phyloP scores from a whole-genome alignment of 306 rosid genomes.

The Heteromeles arbutifolia region DNA sequence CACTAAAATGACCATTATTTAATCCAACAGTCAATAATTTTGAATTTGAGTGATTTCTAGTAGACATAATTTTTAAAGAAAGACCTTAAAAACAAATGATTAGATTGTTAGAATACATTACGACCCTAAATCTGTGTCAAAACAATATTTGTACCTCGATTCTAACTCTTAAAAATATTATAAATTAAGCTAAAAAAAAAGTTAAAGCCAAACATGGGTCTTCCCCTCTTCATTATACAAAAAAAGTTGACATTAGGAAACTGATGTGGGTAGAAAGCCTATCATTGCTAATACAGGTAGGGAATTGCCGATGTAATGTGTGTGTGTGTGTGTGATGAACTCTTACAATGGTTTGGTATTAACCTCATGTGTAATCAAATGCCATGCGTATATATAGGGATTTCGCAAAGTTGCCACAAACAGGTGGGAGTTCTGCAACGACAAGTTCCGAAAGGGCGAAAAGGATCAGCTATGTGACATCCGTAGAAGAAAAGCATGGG shows the following conservation, averaged over 20 bases:
- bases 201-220: background rate
- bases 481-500: conserved; percentile 75
- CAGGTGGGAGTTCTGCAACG: conserved; percentile 92
- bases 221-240: too few species aligned
- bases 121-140: too few species aligned
- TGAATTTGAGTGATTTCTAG: too few species aligned
- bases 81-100: too few species aligned
- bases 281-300: background rate
- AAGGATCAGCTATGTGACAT: conserved; percentile 56
- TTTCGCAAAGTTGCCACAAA: conserved; percentile 74
- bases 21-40: too few species aligned
- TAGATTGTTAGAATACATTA: too few species aligned
- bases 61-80: background rate
- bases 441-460: conserved; percentile 63
- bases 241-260: background rate
- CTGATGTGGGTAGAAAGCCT: background rate
- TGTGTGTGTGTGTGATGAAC: background rate
- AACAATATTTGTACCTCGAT: background rate
- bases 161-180: background rate
- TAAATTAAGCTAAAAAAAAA: background rate
- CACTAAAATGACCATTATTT: background rate
- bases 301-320: background rate
- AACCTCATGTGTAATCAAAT: background rate
- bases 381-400: conserved; percentile 37
- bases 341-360: background rate